phyloP scores from a whole-genome alignment of 2,329 filamentous ascomycete species.

The Fusarium sp. region DNA sequence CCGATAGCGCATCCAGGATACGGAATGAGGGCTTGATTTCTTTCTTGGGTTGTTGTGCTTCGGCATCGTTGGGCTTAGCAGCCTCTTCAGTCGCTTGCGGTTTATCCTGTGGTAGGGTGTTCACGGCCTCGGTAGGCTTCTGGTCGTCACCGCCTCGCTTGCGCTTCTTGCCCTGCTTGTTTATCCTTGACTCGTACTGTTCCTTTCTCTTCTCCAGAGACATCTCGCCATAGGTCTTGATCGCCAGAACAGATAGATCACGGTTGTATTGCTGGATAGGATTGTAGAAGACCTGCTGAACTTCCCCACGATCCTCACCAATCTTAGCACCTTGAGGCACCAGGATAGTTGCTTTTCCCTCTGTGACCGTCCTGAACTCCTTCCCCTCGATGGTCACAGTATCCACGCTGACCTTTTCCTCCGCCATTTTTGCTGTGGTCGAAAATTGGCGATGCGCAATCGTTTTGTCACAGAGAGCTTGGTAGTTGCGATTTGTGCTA shows the following conservation, averaged over 20 bases:
- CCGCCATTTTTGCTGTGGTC: conserved; percentile 39
- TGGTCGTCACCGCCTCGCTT: conserved; percentile 57
- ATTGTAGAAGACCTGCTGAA: conserved; percentile 95
- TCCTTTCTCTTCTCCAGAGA: conserved; percentile 59
- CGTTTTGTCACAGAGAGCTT: conserved; percentile 5
- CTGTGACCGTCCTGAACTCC: conserved; percentile 63
- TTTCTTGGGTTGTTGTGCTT: conserved; percentile 43
- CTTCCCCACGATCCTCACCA: conserved; percentile 66
- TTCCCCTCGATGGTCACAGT: conserved; percentile 56
- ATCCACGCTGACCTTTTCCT: conserved; percentile 31
- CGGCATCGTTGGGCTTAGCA: conserved; percentile 15
- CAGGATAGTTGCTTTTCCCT: conserved; percentile 69
- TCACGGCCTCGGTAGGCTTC: conserved; percentile 26
- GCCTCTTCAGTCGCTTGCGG: conserved; percentile 29
- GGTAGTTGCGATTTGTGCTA: conserved; percentile 1
- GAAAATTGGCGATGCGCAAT: conserved; percentile 30
- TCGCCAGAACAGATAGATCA: conserved; percentile 91
- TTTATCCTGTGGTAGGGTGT: conserved; percentile 21
- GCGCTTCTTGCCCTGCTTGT: conserved; percentile 58
- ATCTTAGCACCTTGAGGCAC: conserved; percentile 61
- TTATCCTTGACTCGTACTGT: conserved; percentile 56
- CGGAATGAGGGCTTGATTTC: conserved; percentile 67
- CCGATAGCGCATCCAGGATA: conserved; percentile 95
- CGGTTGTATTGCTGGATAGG: conserved; percentile 99
- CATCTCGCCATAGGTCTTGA: conserved; percentile 87